Evolutionary conservation across 75 land plant species (phyloP).

Genomic region (Cupressus sempervirens): DNA sequence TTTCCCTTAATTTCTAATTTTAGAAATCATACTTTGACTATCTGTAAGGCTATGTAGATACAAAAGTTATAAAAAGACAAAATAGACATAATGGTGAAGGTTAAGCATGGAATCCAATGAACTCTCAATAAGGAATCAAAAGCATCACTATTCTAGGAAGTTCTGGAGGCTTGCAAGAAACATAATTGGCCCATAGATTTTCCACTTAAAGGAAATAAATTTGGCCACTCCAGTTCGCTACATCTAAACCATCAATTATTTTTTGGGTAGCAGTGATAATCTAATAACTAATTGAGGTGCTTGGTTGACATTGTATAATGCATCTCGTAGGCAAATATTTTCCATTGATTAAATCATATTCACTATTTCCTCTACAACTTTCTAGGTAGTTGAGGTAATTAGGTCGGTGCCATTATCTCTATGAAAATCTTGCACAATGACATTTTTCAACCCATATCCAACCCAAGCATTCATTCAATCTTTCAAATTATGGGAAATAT

Average conservation of each 20-base stretch:
- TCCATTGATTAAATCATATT: constrained; percentile 2
- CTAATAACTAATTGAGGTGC: neutral
- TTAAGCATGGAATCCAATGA: neutral
- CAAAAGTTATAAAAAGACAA: neutral
- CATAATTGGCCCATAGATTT: constrained; percentile 12
- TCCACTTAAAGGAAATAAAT: constrained; percentile 5
- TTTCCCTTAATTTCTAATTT: neutral
- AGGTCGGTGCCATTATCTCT: neutral
- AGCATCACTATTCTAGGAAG: constrained; percentile 3
- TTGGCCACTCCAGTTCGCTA: constrained; percentile 11
- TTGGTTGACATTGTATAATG: neutral
- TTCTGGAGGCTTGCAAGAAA: constrained; percentile 8
- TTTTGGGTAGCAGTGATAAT: constrained; percentile 7
- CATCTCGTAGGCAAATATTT: neutral
- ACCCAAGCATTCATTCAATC: constrained; percentile 4
- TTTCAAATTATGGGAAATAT: constrained; percentile 9
- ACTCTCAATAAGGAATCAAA: neutral
- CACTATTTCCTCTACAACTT: neutral
- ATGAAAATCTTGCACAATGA: neutral
- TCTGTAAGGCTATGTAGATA: neutral
- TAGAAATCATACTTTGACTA: neutral
- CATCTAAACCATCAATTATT: neutral
- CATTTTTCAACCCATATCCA: constrained; percentile 6
- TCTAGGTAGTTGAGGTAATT: constrained; percentile 5
- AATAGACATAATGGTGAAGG: neutral